These are phyloP conservation scores for Lasiosphaeria hispida DNA, from an alignment of 495 filamentous ascomycete genomes.

Conservation along the genomic window DNA sequence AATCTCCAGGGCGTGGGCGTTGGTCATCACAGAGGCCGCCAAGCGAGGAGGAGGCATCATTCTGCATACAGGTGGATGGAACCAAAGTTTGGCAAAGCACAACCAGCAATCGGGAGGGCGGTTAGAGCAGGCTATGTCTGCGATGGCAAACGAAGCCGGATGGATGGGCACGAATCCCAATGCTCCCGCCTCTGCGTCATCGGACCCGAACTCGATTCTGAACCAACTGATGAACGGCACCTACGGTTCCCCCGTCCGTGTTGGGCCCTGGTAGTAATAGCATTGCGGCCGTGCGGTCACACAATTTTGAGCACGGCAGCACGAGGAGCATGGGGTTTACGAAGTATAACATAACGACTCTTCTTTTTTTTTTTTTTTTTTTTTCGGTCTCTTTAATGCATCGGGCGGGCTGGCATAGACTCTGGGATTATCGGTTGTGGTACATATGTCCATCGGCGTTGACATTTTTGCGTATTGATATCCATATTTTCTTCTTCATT, in stretches of 20 bases:
- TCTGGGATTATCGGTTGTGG: not conserved
- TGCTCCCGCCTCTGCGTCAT: constrained; percentile 40
- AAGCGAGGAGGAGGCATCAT: constrained; percentile 89
- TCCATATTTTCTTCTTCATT: constrained; percentile 4
- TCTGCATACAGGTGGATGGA: constrained; percentile 90
- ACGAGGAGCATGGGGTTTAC: not conserved
- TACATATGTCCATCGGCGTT: constrained; percentile 6
- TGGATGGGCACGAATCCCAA: constrained; percentile 63
- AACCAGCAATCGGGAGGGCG: constrained; percentile 83
- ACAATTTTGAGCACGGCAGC: not conserved
- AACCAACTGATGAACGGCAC: constrained; percentile 78
- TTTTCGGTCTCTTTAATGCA: not conserved
- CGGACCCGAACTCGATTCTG: constrained; percentile 63
- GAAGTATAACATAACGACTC: constrained; percentile 10
- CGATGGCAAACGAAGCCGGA: constrained; percentile 68
- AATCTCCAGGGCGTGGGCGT: constrained; percentile 86
- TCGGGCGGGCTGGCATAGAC: constrained; percentile 21
- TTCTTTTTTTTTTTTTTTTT: constrained; percentile 5
- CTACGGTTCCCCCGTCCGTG: constrained; percentile 71
- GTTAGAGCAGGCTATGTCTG: constrained; percentile 75
- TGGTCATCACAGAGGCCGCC: constrained; percentile 87
- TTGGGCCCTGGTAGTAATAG: constrained; percentile 63
- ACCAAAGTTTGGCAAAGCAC: constrained; percentile 82
- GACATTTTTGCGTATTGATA: constrained; percentile 8
- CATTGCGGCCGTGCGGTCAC: not conserved